Percentiles rank a stretch among this genome's conserved stretches.
phyloP scores from a whole-genome alignment of 192 early-diverging fungal species.

The Coemansia sp. region DNA sequence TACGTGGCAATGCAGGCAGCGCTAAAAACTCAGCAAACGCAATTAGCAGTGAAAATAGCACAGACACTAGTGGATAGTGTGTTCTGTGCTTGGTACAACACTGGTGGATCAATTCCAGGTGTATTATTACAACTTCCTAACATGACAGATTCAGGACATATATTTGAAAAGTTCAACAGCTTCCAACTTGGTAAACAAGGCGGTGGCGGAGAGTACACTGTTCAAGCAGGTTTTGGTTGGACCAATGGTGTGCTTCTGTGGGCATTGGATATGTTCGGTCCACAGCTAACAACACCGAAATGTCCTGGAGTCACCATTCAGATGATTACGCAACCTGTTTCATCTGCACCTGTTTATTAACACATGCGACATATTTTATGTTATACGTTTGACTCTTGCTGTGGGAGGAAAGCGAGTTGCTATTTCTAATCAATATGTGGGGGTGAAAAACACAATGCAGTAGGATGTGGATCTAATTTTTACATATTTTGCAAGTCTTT shows the following conservation, averaged over 20 bases:
- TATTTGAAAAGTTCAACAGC: conserved; percentile 77
- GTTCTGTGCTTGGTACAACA: conserved; percentile 69
- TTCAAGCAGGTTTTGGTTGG: conserved; percentile 76
- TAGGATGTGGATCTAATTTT: too few species aligned
- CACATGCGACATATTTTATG: too few species aligned
- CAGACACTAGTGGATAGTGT: conserved; percentile 58
- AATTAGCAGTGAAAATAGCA: conserved; percentile 41
- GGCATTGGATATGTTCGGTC: conserved; percentile 57
- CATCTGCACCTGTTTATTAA: too few species aligned
- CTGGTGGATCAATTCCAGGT: conserved; percentile 61
- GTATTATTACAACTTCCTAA: conserved; percentile 41
- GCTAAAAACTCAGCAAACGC: conserved; percentile 11
- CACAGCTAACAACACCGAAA: conserved; percentile 16
- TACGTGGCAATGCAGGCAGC: conserved; percentile 60
- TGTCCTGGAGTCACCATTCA: conserved; percentile 18
- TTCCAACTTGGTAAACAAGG: conserved; percentile 52
- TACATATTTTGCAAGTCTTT: too few species aligned
- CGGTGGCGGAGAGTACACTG: conserved; percentile 66
- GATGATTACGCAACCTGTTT: neutral
- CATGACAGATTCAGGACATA: conserved; percentile 60
- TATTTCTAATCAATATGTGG: too few species aligned
- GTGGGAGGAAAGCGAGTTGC: too few species aligned
- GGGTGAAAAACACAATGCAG: too few species aligned
- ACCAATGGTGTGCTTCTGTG: conserved; percentile 72
- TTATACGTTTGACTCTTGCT: too few species aligned